These are phyloP conservation scores for Lagenaria siceraria DNA, from an alignment of 306 rosid species.

Conservation along the genomic window DNA sequence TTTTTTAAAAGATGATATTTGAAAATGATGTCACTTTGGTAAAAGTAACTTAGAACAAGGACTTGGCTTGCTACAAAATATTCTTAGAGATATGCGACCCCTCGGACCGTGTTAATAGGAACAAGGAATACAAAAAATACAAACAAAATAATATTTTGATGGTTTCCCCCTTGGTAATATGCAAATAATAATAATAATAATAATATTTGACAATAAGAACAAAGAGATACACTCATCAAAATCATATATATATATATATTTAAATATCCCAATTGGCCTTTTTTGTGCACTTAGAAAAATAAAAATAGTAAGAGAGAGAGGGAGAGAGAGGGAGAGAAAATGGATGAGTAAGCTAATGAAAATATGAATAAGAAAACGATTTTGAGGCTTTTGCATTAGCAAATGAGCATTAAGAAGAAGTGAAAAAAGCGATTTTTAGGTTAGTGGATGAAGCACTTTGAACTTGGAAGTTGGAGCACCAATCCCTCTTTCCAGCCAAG, in stretches of 20 bases:
- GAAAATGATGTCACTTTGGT: too few species aligned
- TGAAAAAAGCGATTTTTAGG: conserved; percentile 1
- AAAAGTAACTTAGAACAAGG: too few species aligned
- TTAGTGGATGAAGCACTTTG: conserved; percentile 42
- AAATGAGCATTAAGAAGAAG: background rate
- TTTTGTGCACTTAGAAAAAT: background rate
- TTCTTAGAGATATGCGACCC: conserved; percentile 17
- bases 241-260: background rate
- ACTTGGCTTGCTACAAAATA: background rate
- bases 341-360: conserved; percentile 16
- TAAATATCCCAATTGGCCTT: background rate
- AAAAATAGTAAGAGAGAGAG: background rate
- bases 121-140: background rate
- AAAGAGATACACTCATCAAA: background rate
- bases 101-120: background rate
- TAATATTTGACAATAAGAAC: background rate
- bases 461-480: background rate
- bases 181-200: too few species aligned
- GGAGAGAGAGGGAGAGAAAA: background rate
- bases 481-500: conserved; percentile 21
- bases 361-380: conserved; percentile 3
- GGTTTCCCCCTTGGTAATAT: background rate
- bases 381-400: background rate
- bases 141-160: background rate
- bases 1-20: too few species aligned